A percentile compares a stretch with the other conserved stretches of the same genome.
phyloP scores from a whole-genome alignment of 1,139 yeast genomes.

The Saccharomyces hybrid region DNA sequence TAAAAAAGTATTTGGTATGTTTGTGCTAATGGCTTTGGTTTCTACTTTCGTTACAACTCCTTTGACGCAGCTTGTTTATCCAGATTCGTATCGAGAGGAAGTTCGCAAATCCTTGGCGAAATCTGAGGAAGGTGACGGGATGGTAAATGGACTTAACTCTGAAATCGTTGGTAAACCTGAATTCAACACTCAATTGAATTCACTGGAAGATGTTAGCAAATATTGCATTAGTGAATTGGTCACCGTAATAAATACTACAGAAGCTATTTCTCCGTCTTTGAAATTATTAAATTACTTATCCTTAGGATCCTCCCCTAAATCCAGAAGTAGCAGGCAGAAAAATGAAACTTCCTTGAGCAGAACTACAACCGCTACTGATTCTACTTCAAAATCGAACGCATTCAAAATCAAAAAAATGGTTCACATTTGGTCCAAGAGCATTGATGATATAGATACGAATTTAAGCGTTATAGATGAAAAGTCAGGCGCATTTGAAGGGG shows the following conservation, averaged over 20 bases:
- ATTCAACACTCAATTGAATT: constrained; percentile 8
- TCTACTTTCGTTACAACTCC: constrained; percentile 74
- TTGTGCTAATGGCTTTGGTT: constrained; percentile 70
- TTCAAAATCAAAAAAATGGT: constrained; percentile 17
- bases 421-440: constrained; percentile 12
- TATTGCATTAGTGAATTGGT: constrained; percentile 18
- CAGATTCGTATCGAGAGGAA: constrained; percentile 51
- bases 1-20: constrained; percentile 64
- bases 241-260: constrained; percentile 23
- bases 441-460: constrained; percentile 15
- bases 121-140: constrained; percentile 25
- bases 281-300: constrained; percentile 24
- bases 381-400: constrained; percentile 12
- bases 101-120: constrained; percentile 31
- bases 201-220: constrained; percentile 27
- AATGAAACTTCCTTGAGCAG: constrained; percentile 11
- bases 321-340: constrained; percentile 2
- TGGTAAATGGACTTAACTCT: constrained; percentile 37
- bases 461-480: constrained; percentile 18
- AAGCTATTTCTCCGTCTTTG: constrained; percentile 24
- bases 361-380: constrained; percentile 15
- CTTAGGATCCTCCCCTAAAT: constrained; percentile 9
- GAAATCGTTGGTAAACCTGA: constrained; percentile 7
- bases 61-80: constrained; percentile 51
- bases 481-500: constrained; percentile 17